Evolutionary conservation across 2,329 filamentous ascomycete genomes (phyloP).

Genomic region (Cercospora sp.): DNA sequence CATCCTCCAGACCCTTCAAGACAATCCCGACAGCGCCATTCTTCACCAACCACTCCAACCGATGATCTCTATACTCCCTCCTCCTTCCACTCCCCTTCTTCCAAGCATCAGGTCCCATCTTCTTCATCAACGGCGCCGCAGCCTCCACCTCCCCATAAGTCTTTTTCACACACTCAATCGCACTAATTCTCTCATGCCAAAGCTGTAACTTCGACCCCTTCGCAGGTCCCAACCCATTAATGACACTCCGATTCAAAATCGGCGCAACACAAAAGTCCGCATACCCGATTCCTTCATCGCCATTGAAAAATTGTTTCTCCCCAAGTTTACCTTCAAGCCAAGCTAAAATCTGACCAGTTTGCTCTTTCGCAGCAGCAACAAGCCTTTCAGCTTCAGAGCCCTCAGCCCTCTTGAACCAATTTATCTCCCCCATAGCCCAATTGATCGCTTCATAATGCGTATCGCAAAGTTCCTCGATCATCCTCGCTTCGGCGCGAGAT

Average conservation of each 20-base stretch:
- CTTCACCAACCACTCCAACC: constrained; percentile 31
- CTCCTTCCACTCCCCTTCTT: constrained; percentile 20
- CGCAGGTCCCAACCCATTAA: constrained; percentile 27
- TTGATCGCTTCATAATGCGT: constrained; percentile 39
- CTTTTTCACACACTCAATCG: constrained; percentile 27
- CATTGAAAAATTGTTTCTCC: constrained; percentile 33
- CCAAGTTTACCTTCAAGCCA: constrained; percentile 34
- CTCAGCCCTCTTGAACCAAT: constrained; percentile 29
- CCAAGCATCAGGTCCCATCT: constrained; percentile 19
- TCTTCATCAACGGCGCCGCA: constrained; percentile 24
- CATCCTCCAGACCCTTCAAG: constrained; percentile 25
- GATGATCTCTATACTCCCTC: constrained; percentile 34
- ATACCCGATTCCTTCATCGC: constrained; percentile 29
- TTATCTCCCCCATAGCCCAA: constrained; percentile 32
- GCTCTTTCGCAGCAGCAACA: constrained; percentile 30
- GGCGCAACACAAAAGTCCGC: constrained; percentile 37
- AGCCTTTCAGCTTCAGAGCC: constrained; percentile 31
- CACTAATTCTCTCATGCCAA: constrained; percentile 28
- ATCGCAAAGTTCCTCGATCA: constrained; percentile 37
- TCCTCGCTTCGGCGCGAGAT: constrained; percentile 29
- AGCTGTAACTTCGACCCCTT: constrained; percentile 21
- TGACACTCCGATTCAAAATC: constrained; percentile 29
- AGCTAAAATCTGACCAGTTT: constrained; percentile 27
- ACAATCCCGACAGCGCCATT: constrained; percentile 30
- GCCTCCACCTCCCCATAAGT: constrained; percentile 32